Percentiles rank a stretch among this genome's conserved stretches.
Conservation (phyloP, 2,329 filamentous ascomycete genomes). For the Hymenoscyphus fraxineus region DNA sequence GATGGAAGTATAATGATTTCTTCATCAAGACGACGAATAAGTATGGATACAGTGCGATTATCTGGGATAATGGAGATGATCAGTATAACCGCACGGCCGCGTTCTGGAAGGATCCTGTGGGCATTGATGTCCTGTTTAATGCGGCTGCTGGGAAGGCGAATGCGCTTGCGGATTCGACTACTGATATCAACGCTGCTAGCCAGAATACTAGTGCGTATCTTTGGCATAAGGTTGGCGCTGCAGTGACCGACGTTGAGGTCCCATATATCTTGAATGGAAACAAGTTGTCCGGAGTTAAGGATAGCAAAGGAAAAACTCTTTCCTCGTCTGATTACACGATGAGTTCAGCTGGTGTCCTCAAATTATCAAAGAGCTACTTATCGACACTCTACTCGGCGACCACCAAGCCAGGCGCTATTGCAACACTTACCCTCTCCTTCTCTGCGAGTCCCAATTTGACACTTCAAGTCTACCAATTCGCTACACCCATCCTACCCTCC, state of each 20-base stretch:
- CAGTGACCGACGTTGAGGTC: conserved; percentile 41
- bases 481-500: conserved; percentile 37
- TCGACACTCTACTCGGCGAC: conserved; percentile 41
- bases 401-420: conserved; percentile 43
- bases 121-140: conserved; percentile 45
- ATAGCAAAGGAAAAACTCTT: conserved; percentile 38
- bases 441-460: conserved; percentile 45
- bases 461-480: conserved; percentile 51
- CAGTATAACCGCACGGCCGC: conserved; percentile 48
- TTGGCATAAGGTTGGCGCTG: conserved; percentile 48
- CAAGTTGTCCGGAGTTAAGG: conserved; percentile 41
- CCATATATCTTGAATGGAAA: conserved; percentile 54
- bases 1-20: conserved; percentile 56
- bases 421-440: conserved; percentile 51
- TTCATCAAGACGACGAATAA: conserved; percentile 46
- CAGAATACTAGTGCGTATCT: conserved; percentile 52
- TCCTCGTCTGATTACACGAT: conserved; percentile 45
- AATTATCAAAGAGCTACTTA: conserved; percentile 46
- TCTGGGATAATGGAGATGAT: conserved; percentile 59
- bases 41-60: conserved; percentile 47
- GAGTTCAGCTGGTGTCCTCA: conserved; percentile 41
- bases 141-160: conserved; percentile 44
- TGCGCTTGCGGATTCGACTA: conserved; percentile 49
- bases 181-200: conserved; percentile 41
- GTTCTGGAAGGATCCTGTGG: conserved; percentile 48